phyloP scores from a whole-genome alignment of 495 filamentous ascomycete species.

The Talaromyces nanjingensis region DNA sequence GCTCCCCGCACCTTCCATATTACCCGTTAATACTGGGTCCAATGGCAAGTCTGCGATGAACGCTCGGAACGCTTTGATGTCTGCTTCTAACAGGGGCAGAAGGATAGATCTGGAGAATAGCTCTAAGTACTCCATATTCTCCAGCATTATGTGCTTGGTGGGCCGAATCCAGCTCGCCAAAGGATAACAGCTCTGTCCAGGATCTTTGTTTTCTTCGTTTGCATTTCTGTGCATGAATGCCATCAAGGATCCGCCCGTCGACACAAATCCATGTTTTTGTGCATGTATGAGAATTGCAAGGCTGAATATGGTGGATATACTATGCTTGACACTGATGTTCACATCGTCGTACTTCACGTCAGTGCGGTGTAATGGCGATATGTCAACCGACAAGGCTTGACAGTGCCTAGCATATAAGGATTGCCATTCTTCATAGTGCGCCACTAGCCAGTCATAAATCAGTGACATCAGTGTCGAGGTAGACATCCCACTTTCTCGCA shows the following conservation, averaged over 20 bases:
- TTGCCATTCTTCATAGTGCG: slow-evolving; percentile 23
- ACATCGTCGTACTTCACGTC: slow-evolving; percentile 3
- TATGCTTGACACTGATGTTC: slow-evolving; percentile 12
- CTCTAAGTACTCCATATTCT: slow-evolving; percentile 50
- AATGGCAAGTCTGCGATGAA: slow-evolving; percentile 49
- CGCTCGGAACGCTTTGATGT: slow-evolving; percentile 40
- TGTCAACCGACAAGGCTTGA: slow-evolving; percentile 20
- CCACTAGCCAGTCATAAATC: slow-evolving; percentile 26
- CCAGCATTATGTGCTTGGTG: slow-evolving; percentile 31
- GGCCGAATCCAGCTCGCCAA: slow-evolving; percentile 27
- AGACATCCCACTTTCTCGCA: slow-evolving; percentile 30
- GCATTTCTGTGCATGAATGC: slow-evolving; percentile 46
- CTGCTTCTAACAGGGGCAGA: slow-evolving; percentile 58
- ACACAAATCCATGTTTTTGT: slow-evolving; percentile 49
- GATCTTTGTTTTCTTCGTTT: slow-evolving; percentile 15
- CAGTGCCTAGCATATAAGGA: slow-evolving; percentile 26
- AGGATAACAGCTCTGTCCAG: slow-evolving; percentile 12
- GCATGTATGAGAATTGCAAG: slow-evolving; percentile 32
- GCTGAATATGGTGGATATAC: slow-evolving; percentile 25
- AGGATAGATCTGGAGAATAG: slow-evolving; percentile 68
- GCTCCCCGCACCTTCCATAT: slow-evolving; percentile 28
- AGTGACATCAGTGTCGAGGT: slow-evolving; percentile 25
- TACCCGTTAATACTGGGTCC: slow-evolving; percentile 30
- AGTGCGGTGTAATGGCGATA: slow-evolving; percentile 12
- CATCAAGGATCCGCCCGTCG: slow-evolving; percentile 58